phyloP scores from a whole-genome alignment of 2,329 filamentous ascomycete genomes.

The Lecanicillium sp. region DNA sequence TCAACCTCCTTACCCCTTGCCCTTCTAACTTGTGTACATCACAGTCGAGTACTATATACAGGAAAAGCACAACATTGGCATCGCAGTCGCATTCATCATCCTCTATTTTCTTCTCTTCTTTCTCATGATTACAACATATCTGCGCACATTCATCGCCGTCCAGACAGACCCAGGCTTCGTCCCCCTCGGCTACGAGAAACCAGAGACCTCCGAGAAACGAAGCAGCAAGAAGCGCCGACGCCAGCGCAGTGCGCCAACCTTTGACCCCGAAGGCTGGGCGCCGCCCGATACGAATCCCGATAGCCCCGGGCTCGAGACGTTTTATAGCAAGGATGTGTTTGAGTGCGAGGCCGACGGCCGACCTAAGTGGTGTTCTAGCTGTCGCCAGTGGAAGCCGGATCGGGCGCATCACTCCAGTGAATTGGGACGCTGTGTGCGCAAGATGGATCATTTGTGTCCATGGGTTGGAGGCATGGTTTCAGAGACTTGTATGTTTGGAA shows the following conservation, averaged over 20 bases:
- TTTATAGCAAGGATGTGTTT: conserved; percentile 78
- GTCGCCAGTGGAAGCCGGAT: conserved; percentile 81
- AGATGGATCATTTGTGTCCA: conserved; percentile 95
- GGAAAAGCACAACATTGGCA: conserved; percentile 35
- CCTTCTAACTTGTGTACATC: conserved; percentile 9
- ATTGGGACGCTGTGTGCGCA: conserved; percentile 69
- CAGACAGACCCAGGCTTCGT: conserved; percentile 65
- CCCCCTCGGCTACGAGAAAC: conserved; percentile 40
- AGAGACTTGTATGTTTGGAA: conserved; percentile 53
- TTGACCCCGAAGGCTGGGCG: conserved; percentile 21
- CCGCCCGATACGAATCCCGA: conserved; percentile 44
- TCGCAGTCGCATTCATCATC: conserved; percentile 61
- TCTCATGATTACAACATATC: conserved; percentile 57
- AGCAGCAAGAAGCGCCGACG: conserved; percentile 18
- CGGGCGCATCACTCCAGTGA: conserved; percentile 81
- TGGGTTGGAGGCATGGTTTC: conserved; percentile 93
- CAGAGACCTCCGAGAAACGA: conserved; percentile 19
- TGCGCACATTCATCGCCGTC: conserved; percentile 62
- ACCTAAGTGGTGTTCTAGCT: conserved; percentile 81
- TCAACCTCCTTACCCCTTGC: conserved; percentile 3
- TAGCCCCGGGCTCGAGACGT: conserved; percentile 60
- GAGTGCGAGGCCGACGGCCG: conserved; percentile 74
- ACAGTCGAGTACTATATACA: conserved; percentile 64
- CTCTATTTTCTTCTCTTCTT: conserved; percentile 66
- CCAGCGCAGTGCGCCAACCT: conserved; percentile 6